Evolutionary conservation across 1,284 basidiomycete genomes (phyloP).

Genomic region (Ustilago vetiveriae): DNA sequence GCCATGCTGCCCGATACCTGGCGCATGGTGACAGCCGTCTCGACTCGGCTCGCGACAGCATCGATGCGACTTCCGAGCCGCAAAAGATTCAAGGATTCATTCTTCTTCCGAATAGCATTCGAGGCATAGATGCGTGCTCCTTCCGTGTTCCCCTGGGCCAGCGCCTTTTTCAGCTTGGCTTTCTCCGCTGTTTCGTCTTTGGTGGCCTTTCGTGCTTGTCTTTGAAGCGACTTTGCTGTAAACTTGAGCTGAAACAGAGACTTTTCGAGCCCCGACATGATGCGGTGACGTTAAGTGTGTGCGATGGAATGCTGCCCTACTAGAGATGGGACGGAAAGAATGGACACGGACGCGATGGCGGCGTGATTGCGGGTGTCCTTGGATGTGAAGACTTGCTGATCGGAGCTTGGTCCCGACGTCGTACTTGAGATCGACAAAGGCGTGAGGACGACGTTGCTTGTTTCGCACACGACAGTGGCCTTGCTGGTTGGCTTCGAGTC

Average conservation of each 20-base stretch:
- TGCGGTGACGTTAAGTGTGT: background rate
- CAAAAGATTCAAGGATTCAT: conserved; percentile 81
- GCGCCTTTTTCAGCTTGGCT: conserved; percentile 73
- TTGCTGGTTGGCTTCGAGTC: too few species aligned
- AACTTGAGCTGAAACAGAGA: conserved; percentile 67
- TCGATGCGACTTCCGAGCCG: conserved; percentile 76
- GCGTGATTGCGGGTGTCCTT: too few species aligned
- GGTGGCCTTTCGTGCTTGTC: conserved; percentile 63
- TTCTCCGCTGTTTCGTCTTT: conserved; percentile 65
- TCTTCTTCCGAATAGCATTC: conserved; percentile 99
- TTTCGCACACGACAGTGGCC: too few species aligned
- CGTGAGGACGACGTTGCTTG: too few species aligned
- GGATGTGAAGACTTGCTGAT: too few species aligned
- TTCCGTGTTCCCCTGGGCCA: conserved; percentile 95
- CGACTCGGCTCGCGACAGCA: conserved; percentile 93
- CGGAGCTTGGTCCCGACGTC: too few species aligned
- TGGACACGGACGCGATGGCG: too few species aligned
- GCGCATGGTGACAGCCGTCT: conserved; percentile 99
- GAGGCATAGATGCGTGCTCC: conserved; percentile 98
- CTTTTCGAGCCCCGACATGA: conserved; percentile 51
- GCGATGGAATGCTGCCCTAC: too few species aligned
- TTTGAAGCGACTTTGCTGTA: conserved; percentile 66
- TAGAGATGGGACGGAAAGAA: background rate
- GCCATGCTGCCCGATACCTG: conserved; percentile 88
- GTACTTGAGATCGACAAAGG: too few species aligned